These are phyloP conservation scores for Cladosporium cucumerinum DNA, from an alignment of 2,329 filamentous ascomycete species.

Conservation along the genomic window DNA sequence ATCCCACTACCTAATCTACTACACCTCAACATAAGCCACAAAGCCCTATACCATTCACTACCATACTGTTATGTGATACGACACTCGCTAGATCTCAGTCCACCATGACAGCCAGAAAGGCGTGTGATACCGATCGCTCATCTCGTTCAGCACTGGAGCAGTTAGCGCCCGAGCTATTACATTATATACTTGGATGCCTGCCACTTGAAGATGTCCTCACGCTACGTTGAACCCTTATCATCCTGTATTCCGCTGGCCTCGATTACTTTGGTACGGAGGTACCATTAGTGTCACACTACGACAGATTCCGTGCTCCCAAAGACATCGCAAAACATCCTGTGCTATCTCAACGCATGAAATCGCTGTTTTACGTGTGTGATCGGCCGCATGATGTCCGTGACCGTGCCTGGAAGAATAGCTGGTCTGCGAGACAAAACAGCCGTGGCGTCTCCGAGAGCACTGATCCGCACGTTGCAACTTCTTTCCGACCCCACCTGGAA, in stretches of 20 bases:
- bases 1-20: too few species aligned
- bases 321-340: background rate
- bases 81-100: background rate
- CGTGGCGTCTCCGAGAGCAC: background rate
- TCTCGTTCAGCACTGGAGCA: background rate
- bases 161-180: background rate
- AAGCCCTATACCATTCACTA: too few species aligned
- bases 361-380: background rate
- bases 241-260: background rate
- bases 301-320: background rate
- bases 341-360: background rate
- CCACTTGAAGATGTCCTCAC: background rate
- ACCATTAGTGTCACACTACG: background rate
- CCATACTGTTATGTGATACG: background rate
- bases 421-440: background rate
- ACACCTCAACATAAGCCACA: too few species aligned
- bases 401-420: background rate
- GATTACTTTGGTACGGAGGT: background rate
- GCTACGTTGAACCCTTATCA: background rate
- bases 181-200: background rate
- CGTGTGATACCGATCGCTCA: background rate
- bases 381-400: background rate
- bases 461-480: background rate
- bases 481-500: background rate
- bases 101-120: background rate